Base-by-base conservation (phyloP, 2,329 filamentous ascomycete genomes). In the Juglanconis oblonga region DNA sequence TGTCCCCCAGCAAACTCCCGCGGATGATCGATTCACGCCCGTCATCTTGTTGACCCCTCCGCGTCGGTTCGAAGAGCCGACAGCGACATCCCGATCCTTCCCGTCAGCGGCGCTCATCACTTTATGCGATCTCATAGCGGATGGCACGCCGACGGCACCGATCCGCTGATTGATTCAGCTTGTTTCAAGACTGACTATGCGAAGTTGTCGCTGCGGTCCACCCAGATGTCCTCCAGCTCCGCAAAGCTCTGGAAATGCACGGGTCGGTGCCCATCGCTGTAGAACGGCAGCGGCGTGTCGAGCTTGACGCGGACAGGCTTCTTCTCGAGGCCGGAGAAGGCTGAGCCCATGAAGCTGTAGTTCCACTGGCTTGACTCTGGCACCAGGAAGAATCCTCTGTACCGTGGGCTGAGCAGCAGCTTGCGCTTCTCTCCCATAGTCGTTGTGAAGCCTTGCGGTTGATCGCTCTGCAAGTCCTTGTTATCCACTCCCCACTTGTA, bases 401-500 rank as follows among this genome's bases (percentile, higher is more conserved):
- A 97, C 74, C 93, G 91, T 68, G 97, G 94, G 65, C 91, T 96
- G 56, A 99, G 84, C 33, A 99, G 79, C 58, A 99, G 80, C 78
- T 99, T 96, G 67, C 92, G 92, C 79, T 98, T 98, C 76, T 96
- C 90, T 55, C 95, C 95, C 85, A 98, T 96, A 61, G 81, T 87
- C 32, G 92, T 96, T 60, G 87, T 88, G 80, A 99, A 99, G 44
- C 96, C 96, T 65, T 93, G 89, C 0, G 96, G 95, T 73, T 96
- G 92, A 73, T 99, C 95, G 64, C 91, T 96, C 67, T 89, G 88
- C 58, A 87, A 86, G 76, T 99, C 96, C 76, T 89, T 94, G 82
- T 99, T 99, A 72, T 97, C 91, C 1, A 87, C 92, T 65, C 95
- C 95, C 95, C 96, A 99, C 74, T 94, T 94, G 80, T 96, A 97